Evolutionary conservation across 768 basidiomycete genomes (phyloP).

Genomic region (Paxillus involutus): DNA sequence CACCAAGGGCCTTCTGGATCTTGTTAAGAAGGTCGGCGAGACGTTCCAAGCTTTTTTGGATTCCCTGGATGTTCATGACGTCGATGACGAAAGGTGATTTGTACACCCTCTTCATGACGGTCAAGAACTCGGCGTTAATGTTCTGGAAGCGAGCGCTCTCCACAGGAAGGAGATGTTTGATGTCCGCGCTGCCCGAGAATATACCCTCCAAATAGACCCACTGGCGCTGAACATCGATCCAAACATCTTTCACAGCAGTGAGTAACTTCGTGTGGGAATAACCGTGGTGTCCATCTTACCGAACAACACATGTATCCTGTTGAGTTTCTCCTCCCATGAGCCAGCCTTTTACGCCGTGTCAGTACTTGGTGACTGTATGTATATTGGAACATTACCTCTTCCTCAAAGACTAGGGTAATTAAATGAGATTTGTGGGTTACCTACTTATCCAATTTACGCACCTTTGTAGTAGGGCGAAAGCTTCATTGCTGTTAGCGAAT

Average conservation of each 20-base stretch:
- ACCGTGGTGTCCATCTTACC: conserved; percentile 46
- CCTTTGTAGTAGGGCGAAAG: conserved; percentile 98
- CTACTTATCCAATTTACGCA: conserved; percentile 24
- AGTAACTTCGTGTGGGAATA: not conserved
- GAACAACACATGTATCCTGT: conserved; percentile 94
- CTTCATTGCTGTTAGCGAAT: conserved; percentile 96
- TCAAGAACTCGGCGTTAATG: conserved; percentile 97
- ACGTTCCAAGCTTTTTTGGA: conserved; percentile 97
- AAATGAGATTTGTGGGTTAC: conserved; percentile 1
- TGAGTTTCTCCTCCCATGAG: conserved; percentile 96
- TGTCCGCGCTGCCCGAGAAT: conserved; percentile 99
- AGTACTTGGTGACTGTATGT: not conserved
- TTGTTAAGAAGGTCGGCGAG: conserved; percentile 95
- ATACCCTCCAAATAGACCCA: conserved; percentile 99
- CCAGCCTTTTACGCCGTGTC: conserved; percentile 51
- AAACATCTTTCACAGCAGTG: conserved; percentile 64
- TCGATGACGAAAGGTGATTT: conserved; percentile 98
- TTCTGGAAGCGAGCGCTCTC: conserved; percentile 98
- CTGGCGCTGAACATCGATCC: conserved; percentile 99
- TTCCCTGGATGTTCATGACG: conserved; percentile 92
- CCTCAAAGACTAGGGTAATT: conserved; percentile 69
- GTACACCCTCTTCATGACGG: conserved; percentile 99
- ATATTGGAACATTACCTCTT: conserved; percentile 55
- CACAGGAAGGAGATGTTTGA: conserved; percentile 97
- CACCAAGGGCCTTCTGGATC: conserved; percentile 98